These are phyloP conservation scores for Clausena lansium DNA, from an alignment of 345 rosid genomes.

Conservation along the genomic window DNA sequence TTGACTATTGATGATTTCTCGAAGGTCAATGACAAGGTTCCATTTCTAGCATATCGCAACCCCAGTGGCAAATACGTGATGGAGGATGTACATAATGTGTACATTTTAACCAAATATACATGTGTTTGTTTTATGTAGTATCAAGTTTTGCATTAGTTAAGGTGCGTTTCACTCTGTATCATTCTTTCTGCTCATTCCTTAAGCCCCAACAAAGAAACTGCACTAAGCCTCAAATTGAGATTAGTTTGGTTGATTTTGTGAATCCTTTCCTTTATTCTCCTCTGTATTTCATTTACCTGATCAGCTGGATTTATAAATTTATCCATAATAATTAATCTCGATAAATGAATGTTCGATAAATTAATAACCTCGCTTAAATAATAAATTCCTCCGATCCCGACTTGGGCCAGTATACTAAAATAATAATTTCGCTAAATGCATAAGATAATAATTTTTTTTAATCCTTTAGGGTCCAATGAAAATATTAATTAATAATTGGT, in stretches of 20 bases:
- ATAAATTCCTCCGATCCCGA: too few species aligned
- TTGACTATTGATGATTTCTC: slow-evolving; percentile 92
- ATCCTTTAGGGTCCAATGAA: too few species aligned
- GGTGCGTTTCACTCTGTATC: not conserved
- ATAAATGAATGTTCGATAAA: too few species aligned
- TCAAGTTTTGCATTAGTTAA: not conserved
- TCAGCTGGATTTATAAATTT: too few species aligned
- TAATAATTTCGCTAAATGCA: too few species aligned
- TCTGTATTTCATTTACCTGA: not conserved
- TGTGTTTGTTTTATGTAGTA: not conserved
- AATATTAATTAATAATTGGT: too few species aligned
- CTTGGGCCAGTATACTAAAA: too few species aligned
- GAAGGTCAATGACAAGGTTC: slow-evolving; percentile 86
- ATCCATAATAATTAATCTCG: too few species aligned
- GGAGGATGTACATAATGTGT: slow-evolving; percentile 95
- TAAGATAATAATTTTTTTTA: too few species aligned
- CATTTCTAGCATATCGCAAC: slow-evolving; percentile 92
- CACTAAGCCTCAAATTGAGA: slow-evolving; percentile 7
- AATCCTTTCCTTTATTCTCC: not conserved
- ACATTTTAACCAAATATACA: slow-evolving; percentile 11
- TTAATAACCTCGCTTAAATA: too few species aligned
- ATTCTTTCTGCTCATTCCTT: too few species aligned
- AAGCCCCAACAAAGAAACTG: not conserved
- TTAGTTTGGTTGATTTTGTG: not conserved
- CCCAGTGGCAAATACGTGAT: slow-evolving; percentile 98